Evolutionary conservation across 257 asterid genomes (phyloP).

Genomic region (Scutellaria baicalensis): DNA sequence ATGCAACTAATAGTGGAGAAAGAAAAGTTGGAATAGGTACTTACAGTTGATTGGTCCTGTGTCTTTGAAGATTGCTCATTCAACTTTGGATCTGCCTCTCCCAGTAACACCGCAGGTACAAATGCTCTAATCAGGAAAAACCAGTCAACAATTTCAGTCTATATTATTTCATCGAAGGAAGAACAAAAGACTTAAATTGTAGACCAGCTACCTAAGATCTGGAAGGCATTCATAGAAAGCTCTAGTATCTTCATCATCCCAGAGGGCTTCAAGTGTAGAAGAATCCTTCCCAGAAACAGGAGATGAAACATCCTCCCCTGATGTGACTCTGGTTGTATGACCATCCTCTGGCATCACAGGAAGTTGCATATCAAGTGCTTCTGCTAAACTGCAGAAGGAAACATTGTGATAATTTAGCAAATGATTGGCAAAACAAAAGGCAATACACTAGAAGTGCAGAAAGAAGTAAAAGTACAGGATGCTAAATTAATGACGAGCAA

Average conservation of each 20-base stretch:
- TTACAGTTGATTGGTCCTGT: constrained; percentile 72
- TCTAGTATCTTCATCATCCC: constrained; percentile 99
- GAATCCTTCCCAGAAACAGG: constrained; percentile 73
- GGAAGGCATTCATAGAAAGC: constrained; percentile 95
- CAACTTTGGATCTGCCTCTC: constrained; percentile 80
- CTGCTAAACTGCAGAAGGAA: constrained; percentile 66
- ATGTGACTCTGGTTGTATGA: constrained; percentile 90
- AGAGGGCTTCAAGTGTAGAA: constrained; percentile 70
- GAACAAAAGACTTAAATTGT: constrained; percentile 8
- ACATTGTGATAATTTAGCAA: constrained; percentile 6
- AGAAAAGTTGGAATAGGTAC: constrained; percentile 12
- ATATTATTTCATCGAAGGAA: constrained; percentile 5
- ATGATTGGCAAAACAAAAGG: neutral
- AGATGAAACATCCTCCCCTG: constrained; percentile 78
- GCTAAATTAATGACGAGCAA: neutral
- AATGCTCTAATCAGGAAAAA: constrained; percentile 65
- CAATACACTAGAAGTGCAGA: constrained; percentile 1
- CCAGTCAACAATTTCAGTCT: constrained; percentile 15
- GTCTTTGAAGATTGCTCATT: constrained; percentile 77
- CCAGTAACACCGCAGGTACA: constrained; percentile 98
- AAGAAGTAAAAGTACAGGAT: constrained; percentile 2
- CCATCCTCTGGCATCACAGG: constrained; percentile 99
- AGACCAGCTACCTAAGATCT: constrained; percentile 72
- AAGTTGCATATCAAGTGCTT: constrained; percentile 95
- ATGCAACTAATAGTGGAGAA: neutral